Conservation (phyloP, 2,329 filamentous ascomycete genomes). For the Alternaria gansuensis region DNA sequence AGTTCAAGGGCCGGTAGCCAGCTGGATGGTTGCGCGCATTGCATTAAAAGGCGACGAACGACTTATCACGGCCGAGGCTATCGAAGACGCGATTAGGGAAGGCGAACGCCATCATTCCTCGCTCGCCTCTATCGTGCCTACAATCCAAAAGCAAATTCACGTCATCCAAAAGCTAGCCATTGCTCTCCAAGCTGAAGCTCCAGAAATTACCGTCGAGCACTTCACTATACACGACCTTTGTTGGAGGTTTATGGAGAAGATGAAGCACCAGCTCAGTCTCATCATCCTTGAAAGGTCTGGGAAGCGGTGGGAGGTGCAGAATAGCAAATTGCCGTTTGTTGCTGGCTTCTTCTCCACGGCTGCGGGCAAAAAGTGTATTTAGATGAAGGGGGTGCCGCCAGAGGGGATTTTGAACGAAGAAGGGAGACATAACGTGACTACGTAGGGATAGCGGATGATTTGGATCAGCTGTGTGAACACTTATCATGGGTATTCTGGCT, state of each 20-base stretch:
- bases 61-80: neutral
- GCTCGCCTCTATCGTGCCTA: neutral
- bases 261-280: neutral
- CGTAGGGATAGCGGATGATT: neutral
- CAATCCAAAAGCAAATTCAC: slow-evolving; percentile 2
- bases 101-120: neutral
- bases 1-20: slow-evolving; percentile 1
- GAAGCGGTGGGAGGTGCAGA: neutral
- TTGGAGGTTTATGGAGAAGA: neutral
- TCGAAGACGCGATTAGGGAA: neutral
- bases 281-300: neutral
- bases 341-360: slow-evolving; percentile 5
- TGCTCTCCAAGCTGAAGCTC: neutral
- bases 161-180: neutral
- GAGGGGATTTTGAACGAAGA: neutral
- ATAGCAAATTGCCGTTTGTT: slow-evolving; percentile 1
- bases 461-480: neutral
- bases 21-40: neutral
- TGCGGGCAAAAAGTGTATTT: neutral
- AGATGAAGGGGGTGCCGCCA: neutral
- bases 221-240: slow-evolving; percentile 4
- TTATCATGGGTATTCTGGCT: no score
- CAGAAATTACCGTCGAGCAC: slow-evolving; percentile 2
- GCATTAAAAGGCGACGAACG: neutral
- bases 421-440: neutral